Evolutionary conservation across 306 rosid genomes (phyloP), one percentile per base, ranked within the genome.

Genomic region (Adenanthera pavonina): DNA sequence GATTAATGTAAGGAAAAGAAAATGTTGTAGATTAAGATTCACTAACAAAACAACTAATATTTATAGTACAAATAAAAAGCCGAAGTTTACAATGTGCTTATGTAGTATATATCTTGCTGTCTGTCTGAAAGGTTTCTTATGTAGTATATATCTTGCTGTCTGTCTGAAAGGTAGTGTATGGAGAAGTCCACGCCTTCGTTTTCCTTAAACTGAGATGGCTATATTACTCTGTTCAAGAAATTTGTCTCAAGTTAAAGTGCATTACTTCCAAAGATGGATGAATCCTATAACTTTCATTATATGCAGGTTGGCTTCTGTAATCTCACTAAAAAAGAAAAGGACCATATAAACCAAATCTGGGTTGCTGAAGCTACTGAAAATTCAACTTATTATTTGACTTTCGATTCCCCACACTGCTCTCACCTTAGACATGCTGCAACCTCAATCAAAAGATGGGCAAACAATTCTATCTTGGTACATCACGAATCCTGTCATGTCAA

Each of bases 271-370:
- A 48, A 11, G 54, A 77, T 62, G 66, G 67, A 41, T 78, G 62
- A 77, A 59, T 20, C 52, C 53, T 48, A 15, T 60, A 61, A 49
- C 34, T 78, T 57, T 47, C 79, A 35, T 61, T 72, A 60, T 48
- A 72, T 85, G 82, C 92, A 95, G 99, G 97, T 89, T 79, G 92
- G 94, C 74, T 90, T 95, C 80, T 91, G 89, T 85, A 93, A 93
- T 89, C 92, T 93, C 76, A 82, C 86, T 10, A 95, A 89, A 88
- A 95, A 76, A 75, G 86, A 83, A 61, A 89, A 88, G 85, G 99
- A 95, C 83, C 87, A 88, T 34, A 62, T 34, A 61, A 92, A 93
- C 83, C 82, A 57, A 80, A 84, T 90, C 17, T 91, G 97, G 99
- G 92, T 90, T 69, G 97, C 97, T 25, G 98, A 93, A 77, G 97